phyloP scores from a whole-genome alignment of 129 eudicot genomes.

The Smallanthus sonchifolius region DNA sequence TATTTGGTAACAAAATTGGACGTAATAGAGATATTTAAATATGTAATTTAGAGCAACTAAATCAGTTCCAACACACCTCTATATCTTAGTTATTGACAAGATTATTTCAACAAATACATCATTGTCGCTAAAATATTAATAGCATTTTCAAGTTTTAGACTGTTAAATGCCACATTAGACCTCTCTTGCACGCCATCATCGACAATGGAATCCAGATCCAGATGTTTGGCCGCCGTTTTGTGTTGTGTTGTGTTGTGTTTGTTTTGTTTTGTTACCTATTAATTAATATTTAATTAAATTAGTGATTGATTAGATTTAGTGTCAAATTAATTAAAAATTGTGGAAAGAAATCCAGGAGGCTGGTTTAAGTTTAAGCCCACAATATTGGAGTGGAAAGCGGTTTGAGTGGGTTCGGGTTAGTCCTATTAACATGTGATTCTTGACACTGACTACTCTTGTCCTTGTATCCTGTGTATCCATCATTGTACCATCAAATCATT shows the following conservation, averaged over 20 bases:
- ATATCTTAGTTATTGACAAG: too few species aligned
- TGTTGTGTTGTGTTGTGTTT: neutral
- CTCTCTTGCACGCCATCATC: neutral
- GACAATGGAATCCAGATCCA: neutral
- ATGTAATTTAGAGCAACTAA: too few species aligned
- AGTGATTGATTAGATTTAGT: neutral
- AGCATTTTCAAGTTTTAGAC: neutral
- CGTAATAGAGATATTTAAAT: too few species aligned
- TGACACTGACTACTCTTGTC: constrained; percentile 13
- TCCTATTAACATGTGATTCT: constrained; percentile 13
- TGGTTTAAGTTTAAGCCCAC: constrained; percentile 28
- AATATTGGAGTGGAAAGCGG: constrained; percentile 23
- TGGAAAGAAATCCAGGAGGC: constrained; percentile 12
- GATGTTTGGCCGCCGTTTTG: neutral
- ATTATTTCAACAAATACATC: too few species aligned
- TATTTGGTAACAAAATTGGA: too few species aligned
- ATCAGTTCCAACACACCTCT: too few species aligned
- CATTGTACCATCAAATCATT: constrained; percentile 28
- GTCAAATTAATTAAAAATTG: neutral
- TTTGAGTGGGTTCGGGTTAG: constrained; percentile 17
- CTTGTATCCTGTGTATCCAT: constrained; percentile 17
- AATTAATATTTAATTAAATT: neutral
- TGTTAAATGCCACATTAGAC: neutral
- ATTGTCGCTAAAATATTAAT: too few species aligned
- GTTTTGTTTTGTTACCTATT: neutral